A percentile compares a stretch with the other conserved stretches of the same genome.
These are phyloP conservation scores for Colletotrichum godetiae DNA, from an alignment of 2,329 filamentous ascomycete genomes.

Conservation along the genomic window DNA sequence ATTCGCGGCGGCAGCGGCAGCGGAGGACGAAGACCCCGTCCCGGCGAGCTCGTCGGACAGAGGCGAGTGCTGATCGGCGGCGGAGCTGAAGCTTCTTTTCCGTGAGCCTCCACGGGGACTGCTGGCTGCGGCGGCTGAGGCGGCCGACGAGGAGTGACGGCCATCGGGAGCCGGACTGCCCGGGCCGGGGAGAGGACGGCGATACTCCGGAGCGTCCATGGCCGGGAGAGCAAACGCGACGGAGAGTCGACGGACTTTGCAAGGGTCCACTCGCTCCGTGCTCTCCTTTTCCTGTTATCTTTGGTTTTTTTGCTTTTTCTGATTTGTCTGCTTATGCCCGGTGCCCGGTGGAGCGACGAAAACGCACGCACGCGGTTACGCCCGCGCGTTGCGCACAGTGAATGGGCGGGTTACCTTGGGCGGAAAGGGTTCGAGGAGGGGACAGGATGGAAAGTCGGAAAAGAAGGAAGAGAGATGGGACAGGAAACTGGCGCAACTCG, in stretches of 20 bases:
- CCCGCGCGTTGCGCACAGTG: not conserved
- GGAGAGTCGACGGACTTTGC: slow-evolving; percentile 9
- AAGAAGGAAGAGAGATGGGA: slow-evolving; percentile 18
- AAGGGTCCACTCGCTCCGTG: not conserved
- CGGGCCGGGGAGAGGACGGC: slow-evolving; percentile 21
- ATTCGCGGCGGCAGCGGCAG: not conserved
- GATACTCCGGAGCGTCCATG: slow-evolving; percentile 23
- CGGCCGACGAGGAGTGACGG: slow-evolving; percentile 15
- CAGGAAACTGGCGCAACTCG: not conserved
- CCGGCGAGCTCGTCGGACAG: slow-evolving; percentile 22
- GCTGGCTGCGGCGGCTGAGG: not conserved
- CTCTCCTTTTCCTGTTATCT: not conserved
- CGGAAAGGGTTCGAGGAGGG: not conserved
- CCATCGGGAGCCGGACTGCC: slow-evolving; percentile 3
- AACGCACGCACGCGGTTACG: not conserved
- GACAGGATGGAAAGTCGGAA: slow-evolving; percentile 24
- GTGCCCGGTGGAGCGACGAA: not conserved
- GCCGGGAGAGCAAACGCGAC: not conserved
- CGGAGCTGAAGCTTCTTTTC: slow-evolving; percentile 29
- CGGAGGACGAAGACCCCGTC: not conserved
- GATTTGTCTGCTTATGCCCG: not conserved
- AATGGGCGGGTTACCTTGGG: not conserved
- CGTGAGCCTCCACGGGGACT: slow-evolving; percentile 9
- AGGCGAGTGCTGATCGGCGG: slow-evolving; percentile 25
- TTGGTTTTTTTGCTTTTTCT: not conserved